Percentiles rank a stretch among this genome's conserved stretches.
phyloP scores from a whole-genome alignment of 176 grass and related monocot genomes.

The Aegilops bicornis region DNA sequence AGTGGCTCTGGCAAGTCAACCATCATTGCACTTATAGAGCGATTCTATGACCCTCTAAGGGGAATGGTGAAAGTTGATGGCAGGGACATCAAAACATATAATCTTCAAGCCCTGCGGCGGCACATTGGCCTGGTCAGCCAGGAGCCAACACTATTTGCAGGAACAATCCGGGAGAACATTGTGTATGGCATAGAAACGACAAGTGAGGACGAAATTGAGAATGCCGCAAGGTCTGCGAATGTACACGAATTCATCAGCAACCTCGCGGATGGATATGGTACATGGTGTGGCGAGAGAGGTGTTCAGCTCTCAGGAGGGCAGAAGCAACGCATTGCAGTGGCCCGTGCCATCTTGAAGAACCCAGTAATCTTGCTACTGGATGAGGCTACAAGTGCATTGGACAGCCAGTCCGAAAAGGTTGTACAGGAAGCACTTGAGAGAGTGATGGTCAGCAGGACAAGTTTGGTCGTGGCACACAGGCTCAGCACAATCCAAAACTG shows the following conservation, averaged over 20 bases:
- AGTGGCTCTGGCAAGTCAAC: constrained; percentile 92
- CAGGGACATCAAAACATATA: constrained; percentile 61
- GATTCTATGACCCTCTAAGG: constrained; percentile 77
- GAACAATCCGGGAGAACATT: constrained; percentile 74
- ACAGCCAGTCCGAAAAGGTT: constrained; percentile 79
- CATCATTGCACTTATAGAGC: constrained; percentile 73
- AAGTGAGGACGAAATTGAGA: constrained; percentile 58
- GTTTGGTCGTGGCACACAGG: constrained; percentile 74
- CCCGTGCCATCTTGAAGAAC: constrained; percentile 76
- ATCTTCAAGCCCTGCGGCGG: constrained; percentile 49
- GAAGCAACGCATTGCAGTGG: constrained; percentile 77
- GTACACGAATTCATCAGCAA: constrained; percentile 83
- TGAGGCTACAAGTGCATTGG: constrained; percentile 82
- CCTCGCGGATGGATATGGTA: constrained; percentile 72
- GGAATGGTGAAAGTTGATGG: constrained; percentile 66
- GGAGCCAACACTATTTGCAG: constrained; percentile 78
- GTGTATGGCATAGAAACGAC: constrained; percentile 51
- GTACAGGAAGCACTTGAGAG: constrained; percentile 79
- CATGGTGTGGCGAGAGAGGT: constrained; percentile 68
- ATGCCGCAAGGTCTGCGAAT: constrained; percentile 68
- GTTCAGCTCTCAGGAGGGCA: constrained; percentile 83
- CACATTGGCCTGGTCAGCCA: constrained; percentile 78
- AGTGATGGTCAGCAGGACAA: constrained; percentile 79
- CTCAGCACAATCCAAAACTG: constrained; percentile 78
- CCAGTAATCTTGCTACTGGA: constrained; percentile 65